phyloP scores from a whole-genome alignment of 352 stramenopile species.

The Phytophthora colocasiae region DNA sequence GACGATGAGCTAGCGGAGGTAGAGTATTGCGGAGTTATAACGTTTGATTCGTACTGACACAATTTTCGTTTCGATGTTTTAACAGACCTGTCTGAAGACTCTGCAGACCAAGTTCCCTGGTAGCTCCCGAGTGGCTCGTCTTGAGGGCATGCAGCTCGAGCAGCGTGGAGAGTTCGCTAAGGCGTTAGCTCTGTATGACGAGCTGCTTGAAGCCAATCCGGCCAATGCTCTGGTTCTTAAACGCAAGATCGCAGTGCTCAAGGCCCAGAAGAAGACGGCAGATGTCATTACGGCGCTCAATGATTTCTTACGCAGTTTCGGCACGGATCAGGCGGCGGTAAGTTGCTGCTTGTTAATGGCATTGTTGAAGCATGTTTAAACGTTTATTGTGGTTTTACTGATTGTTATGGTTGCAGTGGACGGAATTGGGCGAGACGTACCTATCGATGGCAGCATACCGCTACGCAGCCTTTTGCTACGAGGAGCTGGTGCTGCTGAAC shows the following conservation, averaged over 20 bases:
- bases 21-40: not conserved
- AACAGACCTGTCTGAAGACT: constrained; percentile 43
- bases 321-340: constrained; percentile 61
- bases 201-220: constrained; percentile 63
- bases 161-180: constrained; percentile 61
- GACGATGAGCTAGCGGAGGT: constrained; percentile 59
- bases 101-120: constrained; percentile 66
- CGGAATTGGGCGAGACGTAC: constrained; percentile 68
- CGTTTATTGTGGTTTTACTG: constrained; percentile 14
- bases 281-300: constrained; percentile 67
- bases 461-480: constrained; percentile 77
- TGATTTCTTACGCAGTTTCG: constrained; percentile 63
- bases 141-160: constrained; percentile 70
- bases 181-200: constrained; percentile 64
- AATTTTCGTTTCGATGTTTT: constrained; percentile 2
- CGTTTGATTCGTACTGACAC: not conserved
- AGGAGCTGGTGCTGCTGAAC: constrained; percentile 76
- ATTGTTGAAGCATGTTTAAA: constrained; percentile 5
- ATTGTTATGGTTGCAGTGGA: constrained; percentile 44
- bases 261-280: constrained; percentile 66
- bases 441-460: constrained; percentile 56
- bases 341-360: constrained; percentile 9
- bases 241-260: constrained; percentile 70
- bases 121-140: constrained; percentile 61
- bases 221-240: constrained; percentile 70